Percentiles rank a stretch among this genome's conserved stretches.
These are phyloP conservation scores for Linnemannia exigua DNA, from an alignment of 192 early-diverging fungal species.

Conservation along the genomic window DNA sequence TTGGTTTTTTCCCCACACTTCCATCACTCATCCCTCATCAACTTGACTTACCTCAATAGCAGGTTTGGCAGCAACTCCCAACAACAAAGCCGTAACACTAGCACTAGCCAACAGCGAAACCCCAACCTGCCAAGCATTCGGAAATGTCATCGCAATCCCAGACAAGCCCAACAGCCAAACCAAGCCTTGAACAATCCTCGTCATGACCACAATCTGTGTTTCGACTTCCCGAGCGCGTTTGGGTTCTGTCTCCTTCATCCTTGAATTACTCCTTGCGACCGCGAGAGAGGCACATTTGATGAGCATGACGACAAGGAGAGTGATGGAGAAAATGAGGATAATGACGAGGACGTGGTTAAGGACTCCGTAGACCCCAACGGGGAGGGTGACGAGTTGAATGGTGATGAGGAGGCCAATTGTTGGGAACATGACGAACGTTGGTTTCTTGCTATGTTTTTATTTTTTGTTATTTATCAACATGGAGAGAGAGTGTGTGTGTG, in stretches of 20 bases:
- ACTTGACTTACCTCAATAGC: conserved; percentile 40
- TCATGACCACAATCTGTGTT: conserved; percentile 58
- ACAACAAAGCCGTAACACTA: conserved; percentile 54
- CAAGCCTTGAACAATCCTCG: conserved; percentile 52
- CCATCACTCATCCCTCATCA: not conserved
- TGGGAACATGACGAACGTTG: conserved; percentile 58
- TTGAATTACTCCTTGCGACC: conserved; percentile 28
- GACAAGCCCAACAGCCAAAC: conserved; percentile 48
- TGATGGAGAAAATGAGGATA: conserved; percentile 40
- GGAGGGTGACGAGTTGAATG: conserved; percentile 43
- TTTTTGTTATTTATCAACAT: no score
- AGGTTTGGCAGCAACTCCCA: conserved; percentile 59
- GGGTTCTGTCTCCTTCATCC: conserved; percentile 31
- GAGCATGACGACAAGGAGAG: conserved; percentile 46
- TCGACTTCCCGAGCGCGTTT: conserved; percentile 44
- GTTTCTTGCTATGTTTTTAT: conserved; percentile 53
- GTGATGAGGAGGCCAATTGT: conserved; percentile 43
- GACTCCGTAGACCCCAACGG: conserved; percentile 27
- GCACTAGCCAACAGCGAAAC: conserved; percentile 57
- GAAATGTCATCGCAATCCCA: conserved; percentile 58
- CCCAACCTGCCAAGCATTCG: conserved; percentile 58
- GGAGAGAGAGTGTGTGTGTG: no score
- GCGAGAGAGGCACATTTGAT: conserved; percentile 53
- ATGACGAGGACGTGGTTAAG: conserved; percentile 54
- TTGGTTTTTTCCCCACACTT: not conserved